Evolutionary conservation across 73 alveolate genomes (phyloP), one percentile per base, ranked within the genome.

Genomic region (Paramecium pentaurelia): DNA sequence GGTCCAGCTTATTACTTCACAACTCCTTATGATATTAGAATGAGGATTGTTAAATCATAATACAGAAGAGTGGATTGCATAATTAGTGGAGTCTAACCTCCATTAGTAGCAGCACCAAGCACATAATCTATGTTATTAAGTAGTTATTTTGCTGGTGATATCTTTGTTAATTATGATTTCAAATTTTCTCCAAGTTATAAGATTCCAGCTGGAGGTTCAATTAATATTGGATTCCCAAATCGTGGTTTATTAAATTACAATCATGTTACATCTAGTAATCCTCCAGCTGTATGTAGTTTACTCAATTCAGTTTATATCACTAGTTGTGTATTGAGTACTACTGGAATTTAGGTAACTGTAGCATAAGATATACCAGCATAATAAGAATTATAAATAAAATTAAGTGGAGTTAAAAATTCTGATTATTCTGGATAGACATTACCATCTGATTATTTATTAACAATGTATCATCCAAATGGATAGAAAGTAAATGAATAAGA

Each of bases 101-200:
- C 93, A 14, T 25, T 20, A 4, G 88, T 60, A 5, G 87, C 88
- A 16, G n/a, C 18, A 14, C 86, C 86, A 64, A 77, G 83, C 38
- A 64, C 93, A 22, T 22, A 37, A 60, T 64, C 80, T 3, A 40
- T 87, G 71, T 38, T 2, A n/a, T 59, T 87, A 8, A 49, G 86
- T 16, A 87, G 86, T 14, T 87, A 87, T 37, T 87, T 60, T 87
- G 93, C 93, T 6, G 93, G 86, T 25, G 93, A 87, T 54, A 59
- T 73, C 6, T 60, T 42, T 87, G 93, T 87, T 12, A 45, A 73
- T n/a, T 87, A 87, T 22, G 42, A 73, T 49, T 87, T 64, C 75
- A 20, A 40, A 87, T 87, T 87, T 27, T 64, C 93, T n/a, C 93
- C 93, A 30, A 64, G 80, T 60, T 87, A 87, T 42, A 68, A 59